Percentiles rank a stretch among this genome's conserved stretches.
Evolutionary conservation across 345 rosid genomes (phyloP).

Genomic region (Salix caprea): DNA sequence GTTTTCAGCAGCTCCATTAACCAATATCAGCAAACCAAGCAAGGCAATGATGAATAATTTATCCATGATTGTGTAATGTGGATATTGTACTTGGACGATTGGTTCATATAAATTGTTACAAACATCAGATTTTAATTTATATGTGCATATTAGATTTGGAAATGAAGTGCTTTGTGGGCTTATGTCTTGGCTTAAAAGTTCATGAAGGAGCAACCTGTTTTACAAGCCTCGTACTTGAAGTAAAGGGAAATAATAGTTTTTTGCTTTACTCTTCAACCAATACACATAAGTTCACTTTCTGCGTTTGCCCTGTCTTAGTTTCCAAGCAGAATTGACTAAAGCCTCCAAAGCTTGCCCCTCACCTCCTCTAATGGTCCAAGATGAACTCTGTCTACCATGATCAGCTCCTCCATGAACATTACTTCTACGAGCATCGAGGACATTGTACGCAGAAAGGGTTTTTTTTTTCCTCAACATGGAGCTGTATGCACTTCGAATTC

Average conservation of each 20-base stretch:
- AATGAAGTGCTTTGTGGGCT: constrained; percentile 40
- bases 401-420: neutral
- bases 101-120: constrained; percentile 38
- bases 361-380: neutral
- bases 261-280: constrained; percentile 81
- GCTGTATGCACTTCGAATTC: neutral
- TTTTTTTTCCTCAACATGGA: neutral
- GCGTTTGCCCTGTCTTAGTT: neutral
- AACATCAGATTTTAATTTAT: constrained; percentile 42
- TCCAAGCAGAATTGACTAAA: neutral
- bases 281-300: constrained; percentile 11
- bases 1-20: constrained; percentile 47
- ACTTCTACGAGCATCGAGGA: neutral
- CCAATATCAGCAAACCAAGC: constrained; percentile 45
- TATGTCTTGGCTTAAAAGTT: constrained; percentile 95
- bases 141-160: constrained; percentile 44
- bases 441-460: neutral
- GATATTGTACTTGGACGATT: constrained; percentile 34
- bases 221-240: constrained; percentile 68
- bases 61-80: constrained; percentile 42
- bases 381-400: neutral
- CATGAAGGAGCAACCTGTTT: constrained; percentile 58
- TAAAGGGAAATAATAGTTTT: constrained; percentile 58
- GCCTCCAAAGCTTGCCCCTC: neutral
- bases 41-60: constrained; percentile 43